Evolutionary conservation across 805 yeast species (phyloP).

Genomic region (Kodamaea jinghongensis): DNA sequence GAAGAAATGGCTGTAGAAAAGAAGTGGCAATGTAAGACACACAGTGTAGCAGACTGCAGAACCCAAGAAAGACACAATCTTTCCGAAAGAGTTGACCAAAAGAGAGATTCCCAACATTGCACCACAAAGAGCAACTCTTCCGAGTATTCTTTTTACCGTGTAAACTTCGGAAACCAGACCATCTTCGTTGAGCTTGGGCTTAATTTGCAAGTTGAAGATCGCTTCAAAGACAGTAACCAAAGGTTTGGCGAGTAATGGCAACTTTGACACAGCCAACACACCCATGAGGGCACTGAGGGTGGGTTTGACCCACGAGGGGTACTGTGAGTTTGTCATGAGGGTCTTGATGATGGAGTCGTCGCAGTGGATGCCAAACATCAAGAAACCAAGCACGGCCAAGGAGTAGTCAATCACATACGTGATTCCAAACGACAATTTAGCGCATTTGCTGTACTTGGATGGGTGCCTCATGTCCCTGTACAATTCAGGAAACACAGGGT

Average conservation of each 20-base stretch:
- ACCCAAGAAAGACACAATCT: constrained; percentile 77
- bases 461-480: constrained; percentile 73
- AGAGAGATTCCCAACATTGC: constrained; percentile 59
- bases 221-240: constrained; percentile 66
- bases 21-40: constrained; percentile 74
- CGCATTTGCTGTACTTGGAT: constrained; percentile 49
- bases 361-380: constrained; percentile 52
- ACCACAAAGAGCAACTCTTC: constrained; percentile 48
- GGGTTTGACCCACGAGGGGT: constrained; percentile 47
- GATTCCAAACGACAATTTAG: constrained; percentile 57
- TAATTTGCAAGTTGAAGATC: constrained; percentile 7
- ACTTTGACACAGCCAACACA: constrained; percentile 78
- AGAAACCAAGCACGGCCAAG: constrained; percentile 65
- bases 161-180: constrained; percentile 5
- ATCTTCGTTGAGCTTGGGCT: constrained; percentile 1
- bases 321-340: constrained; percentile 44
- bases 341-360: constrained; percentile 53
- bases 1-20: constrained; percentile 65
- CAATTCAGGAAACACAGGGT: constrained; percentile 73
- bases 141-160: constrained; percentile 17
- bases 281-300: constrained; percentile 68
- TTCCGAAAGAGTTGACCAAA: constrained; percentile 74
- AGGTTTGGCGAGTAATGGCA: constrained; percentile 82
- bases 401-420: constrained; percentile 59
- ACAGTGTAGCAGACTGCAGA: constrained; percentile 75